A percentile compares a stretch with the other conserved stretches of the same genome.
phyloP scores from a whole-genome alignment of 345 rosid species.

The Salix dunnii region DNA sequence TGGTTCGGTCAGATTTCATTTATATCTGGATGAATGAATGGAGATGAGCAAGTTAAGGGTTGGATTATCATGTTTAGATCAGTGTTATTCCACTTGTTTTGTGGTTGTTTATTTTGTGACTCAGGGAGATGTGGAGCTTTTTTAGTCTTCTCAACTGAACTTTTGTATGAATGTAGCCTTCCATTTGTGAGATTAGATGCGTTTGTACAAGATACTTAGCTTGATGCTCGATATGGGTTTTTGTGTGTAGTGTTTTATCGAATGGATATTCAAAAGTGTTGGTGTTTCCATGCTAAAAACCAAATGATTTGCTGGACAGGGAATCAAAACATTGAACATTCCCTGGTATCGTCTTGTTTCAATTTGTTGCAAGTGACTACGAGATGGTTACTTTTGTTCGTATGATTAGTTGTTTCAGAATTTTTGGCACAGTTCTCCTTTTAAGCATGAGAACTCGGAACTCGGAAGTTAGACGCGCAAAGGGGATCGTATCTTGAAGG shows the following conservation, averaged over 20 bases:
- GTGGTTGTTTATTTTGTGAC: constrained; percentile 1
- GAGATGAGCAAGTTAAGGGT: background rate
- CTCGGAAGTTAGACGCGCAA: background rate
- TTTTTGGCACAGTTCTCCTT: background rate
- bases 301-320: background rate
- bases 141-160: background rate
- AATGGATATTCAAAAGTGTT: background rate
- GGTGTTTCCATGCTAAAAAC: background rate
- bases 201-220: background rate
- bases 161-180: constrained; percentile 6
- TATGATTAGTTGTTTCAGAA: background rate
- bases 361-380: too few species aligned
- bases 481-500: too few species aligned
- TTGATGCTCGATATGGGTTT: background rate
- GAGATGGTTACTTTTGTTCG: background rate
- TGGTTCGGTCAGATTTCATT: background rate
- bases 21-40: background rate
- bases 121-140: background rate
- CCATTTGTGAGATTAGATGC: background rate
- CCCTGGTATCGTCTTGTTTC: too few species aligned
- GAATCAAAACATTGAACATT: background rate
- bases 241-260: background rate
- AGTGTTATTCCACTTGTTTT: background rate
- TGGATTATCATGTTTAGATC: background rate
- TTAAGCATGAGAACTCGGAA: too few species aligned